Evolutionary conservation across 129 eudicot species (phyloP).

Genomic region (Ambrosia trifida): DNA sequence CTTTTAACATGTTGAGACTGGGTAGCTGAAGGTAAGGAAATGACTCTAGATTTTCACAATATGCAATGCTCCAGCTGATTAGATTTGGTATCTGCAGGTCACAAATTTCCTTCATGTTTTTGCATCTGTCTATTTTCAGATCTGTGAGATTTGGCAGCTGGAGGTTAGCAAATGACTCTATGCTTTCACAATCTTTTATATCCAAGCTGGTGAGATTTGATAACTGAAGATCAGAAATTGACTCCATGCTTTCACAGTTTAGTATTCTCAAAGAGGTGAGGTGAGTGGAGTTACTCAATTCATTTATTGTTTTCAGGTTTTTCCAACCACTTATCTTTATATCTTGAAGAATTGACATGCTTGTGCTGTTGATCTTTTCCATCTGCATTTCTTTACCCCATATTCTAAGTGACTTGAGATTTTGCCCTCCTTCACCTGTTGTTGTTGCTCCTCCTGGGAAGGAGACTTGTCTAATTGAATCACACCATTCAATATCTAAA

Average conservation of each 20-base stretch:
- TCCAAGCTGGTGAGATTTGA: background rate
- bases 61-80: background rate
- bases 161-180: background rate
- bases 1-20: background rate
- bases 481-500: too few species aligned
- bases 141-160: background rate
- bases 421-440: too few species aligned
- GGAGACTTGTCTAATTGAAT: too few species aligned
- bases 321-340: too few species aligned
- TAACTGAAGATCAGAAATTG: background rate
- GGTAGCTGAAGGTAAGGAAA: slow-evolving; percentile 3
- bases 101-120: too few species aligned
- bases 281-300: too few species aligned
- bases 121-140: background rate
- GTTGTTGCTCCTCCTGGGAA: too few species aligned
- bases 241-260: background rate
- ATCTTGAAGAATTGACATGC: background rate
- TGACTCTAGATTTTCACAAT: background rate
- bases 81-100: too few species aligned
- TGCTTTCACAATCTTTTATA: background rate
- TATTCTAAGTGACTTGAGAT: background rate
- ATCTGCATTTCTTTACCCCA: background rate
- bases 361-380: background rate
- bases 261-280: too few species aligned
- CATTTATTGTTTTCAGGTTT: too few species aligned